A percentile compares a stretch with the other conserved stretches of the same genome.
Conservation (phyloP, 164 flowering plant genomes). For the Chloranthus sessilifolius region DNA sequence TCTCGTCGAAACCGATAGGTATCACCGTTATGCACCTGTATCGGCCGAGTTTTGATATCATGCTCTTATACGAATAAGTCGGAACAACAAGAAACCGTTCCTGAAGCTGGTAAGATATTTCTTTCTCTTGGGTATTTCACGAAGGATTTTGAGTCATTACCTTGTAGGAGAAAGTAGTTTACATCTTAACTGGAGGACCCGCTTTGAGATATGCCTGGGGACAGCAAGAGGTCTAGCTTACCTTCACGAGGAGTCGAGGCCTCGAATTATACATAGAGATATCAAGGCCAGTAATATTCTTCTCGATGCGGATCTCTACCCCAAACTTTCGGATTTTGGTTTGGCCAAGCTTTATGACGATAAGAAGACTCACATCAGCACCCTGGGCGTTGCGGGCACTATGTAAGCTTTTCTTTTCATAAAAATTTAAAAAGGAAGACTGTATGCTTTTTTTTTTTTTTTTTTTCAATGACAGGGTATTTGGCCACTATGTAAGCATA, state of each 20-base stretch:
- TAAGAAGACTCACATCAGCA: constrained; percentile 34
- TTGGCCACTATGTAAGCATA: no score
- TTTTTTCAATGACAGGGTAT: no score
- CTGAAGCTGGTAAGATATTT: no score
- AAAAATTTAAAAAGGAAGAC: no score
- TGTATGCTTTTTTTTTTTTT: no score
- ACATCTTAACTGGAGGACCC: constrained; percentile 10
- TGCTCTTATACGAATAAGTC: no score
- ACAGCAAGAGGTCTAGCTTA: constrained; percentile 17
- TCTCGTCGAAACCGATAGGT: no score
- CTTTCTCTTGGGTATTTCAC: no score
- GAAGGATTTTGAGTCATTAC: no score
- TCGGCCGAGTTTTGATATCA: no score
- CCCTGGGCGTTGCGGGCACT: constrained; percentile 43
- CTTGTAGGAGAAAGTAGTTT: not conserved
- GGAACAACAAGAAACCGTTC: no score
- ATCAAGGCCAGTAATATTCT: constrained; percentile 19
- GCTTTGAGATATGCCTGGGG: constrained; percentile 15
- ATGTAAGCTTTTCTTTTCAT: constrained; percentile 15
- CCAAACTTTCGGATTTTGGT: constrained; percentile 44
- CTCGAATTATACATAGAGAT: constrained; percentile 15
- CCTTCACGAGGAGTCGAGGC: constrained; percentile 16
- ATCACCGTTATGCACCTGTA: no score
- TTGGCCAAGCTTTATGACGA: constrained; percentile 40
- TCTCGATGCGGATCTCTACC: constrained; percentile 22